These are phyloP conservation scores for Pseudocercospora eumusae DNA, from an alignment of 2,329 filamentous ascomycete genomes.

Conservation along the genomic window DNA sequence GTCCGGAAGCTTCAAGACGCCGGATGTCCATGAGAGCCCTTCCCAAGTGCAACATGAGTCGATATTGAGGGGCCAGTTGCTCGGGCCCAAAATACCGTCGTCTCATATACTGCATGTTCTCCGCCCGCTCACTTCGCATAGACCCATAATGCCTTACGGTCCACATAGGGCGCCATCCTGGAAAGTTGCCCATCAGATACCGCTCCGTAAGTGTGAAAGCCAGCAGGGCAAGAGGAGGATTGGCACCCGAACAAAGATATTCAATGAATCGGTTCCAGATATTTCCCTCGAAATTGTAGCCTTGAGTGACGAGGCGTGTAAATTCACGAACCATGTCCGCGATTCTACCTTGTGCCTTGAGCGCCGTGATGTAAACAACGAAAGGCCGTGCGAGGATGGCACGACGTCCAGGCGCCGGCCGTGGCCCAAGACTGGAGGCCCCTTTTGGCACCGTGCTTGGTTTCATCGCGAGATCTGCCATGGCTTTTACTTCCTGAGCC, in stretches of 20 bases:
- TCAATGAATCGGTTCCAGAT: slow-evolving; percentile 80
- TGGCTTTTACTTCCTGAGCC: not conserved
- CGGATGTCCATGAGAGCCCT: slow-evolving; percentile 42
- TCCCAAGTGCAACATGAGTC: slow-evolving; percentile 47
- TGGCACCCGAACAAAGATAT: slow-evolving; percentile 60
- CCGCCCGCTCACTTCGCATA: slow-evolving; percentile 24
- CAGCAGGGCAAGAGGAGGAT: slow-evolving; percentile 54
- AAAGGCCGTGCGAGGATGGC: slow-evolving; percentile 51
- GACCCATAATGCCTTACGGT: slow-evolving; percentile 1
- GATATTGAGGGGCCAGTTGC: slow-evolving; percentile 45
- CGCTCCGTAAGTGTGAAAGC: slow-evolving; percentile 76
- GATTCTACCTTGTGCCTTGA: slow-evolving; percentile 55
- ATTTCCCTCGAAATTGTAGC: slow-evolving; percentile 72
- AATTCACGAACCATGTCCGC: slow-evolving; percentile 48
- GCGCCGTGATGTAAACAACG: slow-evolving; percentile 55
- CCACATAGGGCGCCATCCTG: slow-evolving; percentile 61
- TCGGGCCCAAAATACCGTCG: slow-evolving; percentile 31
- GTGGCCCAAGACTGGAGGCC: slow-evolving; percentile 14
- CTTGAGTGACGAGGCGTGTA: slow-evolving; percentile 59
- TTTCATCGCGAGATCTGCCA: not conserved
- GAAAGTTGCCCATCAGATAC: slow-evolving; percentile 75
- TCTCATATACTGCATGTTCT: slow-evolving; percentile 37
- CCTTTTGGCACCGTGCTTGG: not conserved
- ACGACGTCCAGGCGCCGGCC: slow-evolving; percentile 20
- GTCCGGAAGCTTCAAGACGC: slow-evolving; percentile 38